A percentile compares a stretch with the other conserved stretches of the same genome.
Conservation (phyloP, 345 rosid species). For the Isatis tinctoria region DNA sequence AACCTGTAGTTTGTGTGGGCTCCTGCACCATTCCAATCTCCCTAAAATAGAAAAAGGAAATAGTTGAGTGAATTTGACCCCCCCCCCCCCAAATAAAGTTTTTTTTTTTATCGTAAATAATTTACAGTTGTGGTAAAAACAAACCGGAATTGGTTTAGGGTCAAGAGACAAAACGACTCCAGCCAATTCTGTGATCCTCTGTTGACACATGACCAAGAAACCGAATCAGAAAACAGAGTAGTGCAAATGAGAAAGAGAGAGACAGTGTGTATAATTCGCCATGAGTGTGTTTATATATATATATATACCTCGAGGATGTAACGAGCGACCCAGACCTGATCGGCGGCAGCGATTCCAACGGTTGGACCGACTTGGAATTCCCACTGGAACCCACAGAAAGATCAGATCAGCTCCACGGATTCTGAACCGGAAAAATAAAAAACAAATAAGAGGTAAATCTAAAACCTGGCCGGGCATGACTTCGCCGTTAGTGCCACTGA, state of each 20-base stretch:
- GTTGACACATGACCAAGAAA: conserved; percentile 17
- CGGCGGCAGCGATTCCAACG: conserved; percentile 71
- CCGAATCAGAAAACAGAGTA: neutral
- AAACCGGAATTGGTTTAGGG: conserved; percentile 82
- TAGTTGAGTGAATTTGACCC: neutral
- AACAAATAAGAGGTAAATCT: neutral
- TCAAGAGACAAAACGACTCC: conserved; percentile 70
- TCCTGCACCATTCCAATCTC: conserved; percentile 98
- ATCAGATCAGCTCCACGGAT: neutral
- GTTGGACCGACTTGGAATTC: conserved; percentile 84
- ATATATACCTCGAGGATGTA: conserved; percentile 69
- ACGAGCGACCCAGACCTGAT: conserved; percentile 74
- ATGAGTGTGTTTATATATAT: neutral
- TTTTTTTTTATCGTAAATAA: neutral
- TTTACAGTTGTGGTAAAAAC: neutral
- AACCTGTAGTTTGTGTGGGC: conserved; percentile 89
- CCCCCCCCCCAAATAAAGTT: neutral
- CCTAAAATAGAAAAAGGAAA: conserved; percentile 25
- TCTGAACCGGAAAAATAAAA: neutral
- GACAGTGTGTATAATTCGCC: neutral
- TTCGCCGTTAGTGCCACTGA: conserved; percentile 81
- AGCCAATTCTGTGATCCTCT: conserved; percentile 82
- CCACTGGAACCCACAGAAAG: conserved; percentile 44
- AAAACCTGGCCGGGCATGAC: conserved; percentile 85
- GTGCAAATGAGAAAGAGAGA: neutral